Evolutionary conservation across 129 eudicot species (phyloP).

Genomic region (Pittosporum tobira): DNA sequence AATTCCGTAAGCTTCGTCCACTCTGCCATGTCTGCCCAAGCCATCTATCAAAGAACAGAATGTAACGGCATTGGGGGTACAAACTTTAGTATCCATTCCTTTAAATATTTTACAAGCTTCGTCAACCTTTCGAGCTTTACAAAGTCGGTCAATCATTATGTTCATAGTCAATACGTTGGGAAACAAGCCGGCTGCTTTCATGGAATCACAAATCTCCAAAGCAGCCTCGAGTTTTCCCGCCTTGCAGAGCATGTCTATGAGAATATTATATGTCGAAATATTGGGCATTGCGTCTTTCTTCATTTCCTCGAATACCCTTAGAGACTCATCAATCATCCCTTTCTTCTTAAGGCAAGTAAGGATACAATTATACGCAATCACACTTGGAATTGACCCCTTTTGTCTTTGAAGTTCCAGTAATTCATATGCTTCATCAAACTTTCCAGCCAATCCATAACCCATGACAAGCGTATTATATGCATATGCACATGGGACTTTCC

Average conservation of each 20-base stretch:
- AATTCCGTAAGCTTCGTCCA: slow-evolving; percentile 79
- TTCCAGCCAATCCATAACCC: slow-evolving; percentile 92
- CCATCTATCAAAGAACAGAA: slow-evolving; percentile 88
- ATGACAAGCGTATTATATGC: slow-evolving; percentile 92
- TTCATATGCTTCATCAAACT: slow-evolving; percentile 64
- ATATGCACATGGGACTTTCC: slow-evolving; percentile 80
- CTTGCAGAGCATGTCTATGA: slow-evolving; percentile 78
- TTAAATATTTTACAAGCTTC: slow-evolving; percentile 69
- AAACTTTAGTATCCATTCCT: slow-evolving; percentile 52
- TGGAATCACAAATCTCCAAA: slow-evolving; percentile 55
- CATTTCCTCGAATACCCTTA: slow-evolving; percentile 59
- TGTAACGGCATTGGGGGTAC: slow-evolving; percentile 62
- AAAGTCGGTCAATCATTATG: slow-evolving; percentile 79
- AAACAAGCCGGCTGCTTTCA: slow-evolving; percentile 71
- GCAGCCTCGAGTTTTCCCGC: slow-evolving; percentile 51
- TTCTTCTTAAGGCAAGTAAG: slow-evolving; percentile 91
- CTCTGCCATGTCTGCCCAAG: slow-evolving; percentile 65
- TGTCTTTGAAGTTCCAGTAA: slow-evolving; percentile 71
- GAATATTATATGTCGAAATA: slow-evolving; percentile 65
- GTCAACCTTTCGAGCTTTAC: slow-evolving; percentile 64
- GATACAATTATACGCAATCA: slow-evolving; percentile 74
- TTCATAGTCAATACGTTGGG: slow-evolving; percentile 70
- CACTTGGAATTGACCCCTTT: slow-evolving; percentile 82
- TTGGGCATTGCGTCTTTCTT: slow-evolving; percentile 77
- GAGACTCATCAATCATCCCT: slow-evolving; percentile 58